Percentiles rank a stretch among this genome's conserved stretches.
Evolutionary conservation across 1,284 basidiomycete species (phyloP).

Genomic region (Apiotrichum porosum): DNA sequence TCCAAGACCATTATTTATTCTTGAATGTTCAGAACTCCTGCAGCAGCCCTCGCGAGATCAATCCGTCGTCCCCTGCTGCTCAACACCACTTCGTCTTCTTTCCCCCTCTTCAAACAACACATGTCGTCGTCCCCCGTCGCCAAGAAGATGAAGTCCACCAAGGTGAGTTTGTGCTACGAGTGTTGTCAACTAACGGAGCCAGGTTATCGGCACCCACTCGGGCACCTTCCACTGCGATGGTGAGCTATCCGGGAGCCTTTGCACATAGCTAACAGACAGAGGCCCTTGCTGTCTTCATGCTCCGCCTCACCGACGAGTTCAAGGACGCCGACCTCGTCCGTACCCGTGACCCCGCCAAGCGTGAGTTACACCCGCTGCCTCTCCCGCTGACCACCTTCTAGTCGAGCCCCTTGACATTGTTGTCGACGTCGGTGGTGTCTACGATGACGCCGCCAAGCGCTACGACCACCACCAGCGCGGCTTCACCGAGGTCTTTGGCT

Average conservation of each 20-base stretch:
- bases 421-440: constrained; percentile 95
- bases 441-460: constrained; percentile 69
- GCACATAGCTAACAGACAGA: constrained; percentile 17
- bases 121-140: constrained; percentile 30
- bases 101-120: constrained; percentile 2
- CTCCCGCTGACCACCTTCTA: constrained; percentile 9
- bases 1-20: too few species aligned
- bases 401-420: constrained; percentile 86
- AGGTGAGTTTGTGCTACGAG: constrained; percentile 19
- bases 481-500: constrained; percentile 83
- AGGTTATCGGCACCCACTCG: constrained; percentile 81
- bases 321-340: constrained; percentile 71
- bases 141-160: constrained; percentile 48
- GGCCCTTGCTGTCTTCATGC: constrained; percentile 58
- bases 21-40: too few species aligned
- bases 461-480: constrained; percentile 98
- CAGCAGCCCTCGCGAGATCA: too few species aligned
- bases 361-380: constrained; percentile 20
- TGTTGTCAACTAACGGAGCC: too few species aligned
- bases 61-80: too few species aligned
- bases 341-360: constrained; percentile 70
- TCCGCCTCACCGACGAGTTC: constrained; percentile 73
- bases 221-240: constrained; percentile 97
- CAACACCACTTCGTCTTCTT: too few species aligned
- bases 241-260: constrained; percentile 41